Evolutionary conservation across 805 yeast species (phyloP).

Genomic region (Ogataea minuta): DNA sequence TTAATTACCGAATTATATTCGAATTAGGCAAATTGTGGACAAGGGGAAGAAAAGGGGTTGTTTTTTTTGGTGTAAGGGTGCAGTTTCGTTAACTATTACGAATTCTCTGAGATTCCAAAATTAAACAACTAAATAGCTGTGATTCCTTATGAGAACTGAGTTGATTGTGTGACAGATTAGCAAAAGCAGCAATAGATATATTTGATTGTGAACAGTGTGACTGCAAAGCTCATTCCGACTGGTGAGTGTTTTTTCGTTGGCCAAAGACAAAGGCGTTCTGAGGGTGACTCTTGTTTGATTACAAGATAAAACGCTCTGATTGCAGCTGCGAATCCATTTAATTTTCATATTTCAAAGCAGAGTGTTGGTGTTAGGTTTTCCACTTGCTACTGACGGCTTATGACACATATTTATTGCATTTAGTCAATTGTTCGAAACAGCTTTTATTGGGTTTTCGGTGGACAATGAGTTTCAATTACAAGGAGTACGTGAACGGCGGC

Average conservation of each 20-base stretch:
- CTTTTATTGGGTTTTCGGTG: conserved; percentile 4
- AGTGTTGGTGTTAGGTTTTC: too few relatives aligned
- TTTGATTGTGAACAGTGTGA: conserved; percentile 5
- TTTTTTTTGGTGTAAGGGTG: conserved; percentile 7
- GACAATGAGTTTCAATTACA: conserved; percentile 31
- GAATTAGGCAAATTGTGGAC: conserved; percentile 8
- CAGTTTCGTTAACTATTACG: conserved; percentile 1
- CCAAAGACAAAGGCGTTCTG: conserved; percentile 8
- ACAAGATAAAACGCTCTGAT: conserved; percentile 2
- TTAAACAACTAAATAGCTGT: conserved; percentile 6
- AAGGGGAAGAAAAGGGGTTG: background rate
- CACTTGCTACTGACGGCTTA: background rate
- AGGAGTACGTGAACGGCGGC: conserved; percentile 33
- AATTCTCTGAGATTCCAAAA: conserved; percentile 8
- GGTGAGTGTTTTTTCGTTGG: background rate
- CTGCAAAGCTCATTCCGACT: background rate
- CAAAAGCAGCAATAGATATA: conserved; percentile 2
- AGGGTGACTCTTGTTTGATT: conserved; percentile 1
- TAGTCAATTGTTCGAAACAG: conserved; percentile 1
- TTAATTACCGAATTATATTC: background rate
- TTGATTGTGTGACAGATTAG: conserved; percentile 7
- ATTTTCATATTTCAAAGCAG: background rate
- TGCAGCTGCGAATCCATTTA: background rate
- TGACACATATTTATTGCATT: conserved; percentile 10
- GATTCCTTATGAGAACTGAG: conserved; percentile 9